Percentiles rank a stretch among this genome's conserved stretches.
These are phyloP conservation scores for Hortiboletus flavorubellus DNA, from an alignment of 768 basidiomycete genomes.

Conservation along the genomic window DNA sequence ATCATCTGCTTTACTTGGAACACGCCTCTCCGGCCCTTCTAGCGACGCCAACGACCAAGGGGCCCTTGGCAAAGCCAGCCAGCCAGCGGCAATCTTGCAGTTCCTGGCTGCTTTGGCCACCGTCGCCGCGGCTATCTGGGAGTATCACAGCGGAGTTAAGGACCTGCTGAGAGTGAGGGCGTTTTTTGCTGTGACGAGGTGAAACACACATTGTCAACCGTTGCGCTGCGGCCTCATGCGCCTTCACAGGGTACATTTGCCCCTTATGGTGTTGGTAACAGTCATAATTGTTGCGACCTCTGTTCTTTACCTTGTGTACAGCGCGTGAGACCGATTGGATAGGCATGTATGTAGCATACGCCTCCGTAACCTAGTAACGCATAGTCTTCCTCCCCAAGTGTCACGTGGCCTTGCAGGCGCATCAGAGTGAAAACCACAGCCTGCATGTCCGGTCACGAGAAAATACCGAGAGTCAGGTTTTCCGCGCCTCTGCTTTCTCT, in stretches of 20 bases:
- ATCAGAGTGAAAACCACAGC: slow-evolving; percentile 3
- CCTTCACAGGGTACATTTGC: slow-evolving; percentile 44
- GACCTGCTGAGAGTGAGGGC: slow-evolving; percentile 58
- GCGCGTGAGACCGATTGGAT: slow-evolving; percentile 4
- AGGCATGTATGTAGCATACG: not conserved
- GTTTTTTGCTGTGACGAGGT: slow-evolving; percentile 59
- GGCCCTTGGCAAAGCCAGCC: slow-evolving; percentile 27
- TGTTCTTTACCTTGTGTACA: slow-evolving; percentile 44
- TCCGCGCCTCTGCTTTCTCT: not conserved
- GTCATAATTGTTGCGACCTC: slow-evolving; percentile 49
- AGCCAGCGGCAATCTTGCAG: slow-evolving; percentile 54
- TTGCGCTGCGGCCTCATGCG: slow-evolving; percentile 1
- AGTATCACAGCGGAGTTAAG: slow-evolving; percentile 56
- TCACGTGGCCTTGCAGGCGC: slow-evolving; percentile 20
- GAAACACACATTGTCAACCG: slow-evolving; percentile 21
- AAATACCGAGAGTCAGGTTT: slow-evolving; percentile 22
- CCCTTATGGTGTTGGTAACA: slow-evolving; percentile 49
- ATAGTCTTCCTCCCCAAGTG: not conserved
- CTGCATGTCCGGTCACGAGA: slow-evolving; percentile 10
- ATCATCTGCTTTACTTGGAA: slow-evolving; percentile 59
- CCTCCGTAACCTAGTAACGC: not conserved
- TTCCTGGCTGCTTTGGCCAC: slow-evolving; percentile 51
- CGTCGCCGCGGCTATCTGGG: slow-evolving; percentile 59
- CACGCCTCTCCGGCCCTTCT: slow-evolving; percentile 49
- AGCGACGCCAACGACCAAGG: slow-evolving; percentile 15